Evolutionary conservation across 768 basidiomycete species (phyloP).

Genomic region (Mycena galericulata): DNA sequence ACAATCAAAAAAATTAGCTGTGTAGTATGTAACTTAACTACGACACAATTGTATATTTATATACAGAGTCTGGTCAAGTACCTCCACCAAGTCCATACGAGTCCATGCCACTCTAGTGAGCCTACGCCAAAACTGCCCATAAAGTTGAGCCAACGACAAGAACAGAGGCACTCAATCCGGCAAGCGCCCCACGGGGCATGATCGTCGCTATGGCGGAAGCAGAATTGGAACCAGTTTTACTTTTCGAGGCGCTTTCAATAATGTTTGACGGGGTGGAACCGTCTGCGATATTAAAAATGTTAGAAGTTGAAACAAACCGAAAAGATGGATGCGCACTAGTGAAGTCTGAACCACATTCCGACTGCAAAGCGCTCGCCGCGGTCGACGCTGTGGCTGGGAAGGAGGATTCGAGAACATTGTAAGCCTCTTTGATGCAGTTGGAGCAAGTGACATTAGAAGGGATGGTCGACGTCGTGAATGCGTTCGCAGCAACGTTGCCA

Average conservation of each 20-base stretch:
- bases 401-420: conserved; percentile 53
- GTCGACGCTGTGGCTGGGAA: conserved; percentile 49
- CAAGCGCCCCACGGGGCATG: conserved; percentile 28
- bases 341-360: conserved; percentile 64
- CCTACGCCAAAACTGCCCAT: conserved; percentile 49
- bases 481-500: conserved; percentile 9
- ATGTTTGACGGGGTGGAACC: conserved; percentile 52
- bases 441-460: conserved; percentile 61
- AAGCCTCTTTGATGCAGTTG: conserved; percentile 64
- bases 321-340: conserved; percentile 52
- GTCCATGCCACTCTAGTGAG: not conserved
- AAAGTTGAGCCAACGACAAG: conserved; percentile 48
- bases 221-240: conserved; percentile 28
- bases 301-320: not conserved
- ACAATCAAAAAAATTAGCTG: no score
- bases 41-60: no score
- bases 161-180: conserved; percentile 43
- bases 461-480: conserved; percentile 29
- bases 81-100: not conserved
- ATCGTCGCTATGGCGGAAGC: conserved; percentile 4
- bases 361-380: conserved; percentile 44
- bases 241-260: conserved; percentile 45
- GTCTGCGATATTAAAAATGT: conserved; percentile 44
- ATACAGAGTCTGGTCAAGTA: not conserved
- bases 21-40: no score